Evolutionary conservation across 768 basidiomycete genomes (phyloP), one percentile per base, ranked within the genome.

Genomic region (Lenzites betulinus): DNA sequence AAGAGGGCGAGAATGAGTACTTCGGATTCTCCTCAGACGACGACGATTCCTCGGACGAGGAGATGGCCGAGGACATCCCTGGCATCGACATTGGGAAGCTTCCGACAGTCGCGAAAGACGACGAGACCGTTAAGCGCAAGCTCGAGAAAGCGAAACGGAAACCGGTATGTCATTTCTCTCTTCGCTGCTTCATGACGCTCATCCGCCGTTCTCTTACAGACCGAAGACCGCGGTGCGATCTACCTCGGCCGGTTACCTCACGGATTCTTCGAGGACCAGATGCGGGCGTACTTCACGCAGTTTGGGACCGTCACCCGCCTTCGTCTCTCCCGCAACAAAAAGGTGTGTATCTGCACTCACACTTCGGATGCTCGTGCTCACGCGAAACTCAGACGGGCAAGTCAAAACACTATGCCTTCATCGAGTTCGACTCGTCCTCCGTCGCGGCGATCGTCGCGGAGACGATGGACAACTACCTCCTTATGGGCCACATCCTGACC

Each of bases 391-490:
- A 98, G 95, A 96, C 94, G 15, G 97, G 97, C 54, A 83, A 83
- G 63, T 96, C 96, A 47, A 99, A 98, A 76, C 96, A 98, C 74
- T 98, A 96, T 74, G 96, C 86, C 2, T 98, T 96, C 79, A 80
- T 99, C 69, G 96, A 98, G 75, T 97, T 99, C 73, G 85, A 88
- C 55, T 95, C 93, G 43, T 82, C 85, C 20, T 81, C 89, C 0
- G 95, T 98, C 30, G 95, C 97, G 0, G 78, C 95, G 70, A 98
- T 99, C 63, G 97, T 97, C 8, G 89, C 92, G 1, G 97, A 98
- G 70, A 98, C 96, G 46, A 98, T 98, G 97, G 87, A 99, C 81
- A 98, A 97, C 77, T 99, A 98, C 74, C 83, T 99, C 39, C 81
- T 99, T 64, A 84, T 90, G 82, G 95, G 96, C 7, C 96, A 97